These are phyloP conservation scores for Biscogniauxia mediterranea DNA, from an alignment of 2,329 filamentous ascomycete species.

Conservation along the genomic window DNA sequence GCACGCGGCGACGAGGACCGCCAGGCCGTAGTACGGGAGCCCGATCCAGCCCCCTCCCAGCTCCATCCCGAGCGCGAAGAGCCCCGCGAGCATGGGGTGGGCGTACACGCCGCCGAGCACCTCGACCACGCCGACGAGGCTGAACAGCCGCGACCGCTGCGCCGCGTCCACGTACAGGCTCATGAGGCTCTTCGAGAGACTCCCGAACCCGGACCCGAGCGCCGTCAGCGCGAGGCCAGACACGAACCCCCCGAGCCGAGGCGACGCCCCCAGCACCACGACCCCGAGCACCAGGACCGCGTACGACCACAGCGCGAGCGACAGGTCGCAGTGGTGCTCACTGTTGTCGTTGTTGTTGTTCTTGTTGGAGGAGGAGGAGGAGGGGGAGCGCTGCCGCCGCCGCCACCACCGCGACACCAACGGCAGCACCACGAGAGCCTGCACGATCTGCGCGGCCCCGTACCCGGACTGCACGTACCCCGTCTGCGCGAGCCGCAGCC, in stretches of 20 bases:
- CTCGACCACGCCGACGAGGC: slow-evolving; percentile 31
- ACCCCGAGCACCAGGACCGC: slow-evolving; percentile 22
- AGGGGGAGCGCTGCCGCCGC: not conserved
- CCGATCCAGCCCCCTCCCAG: slow-evolving; percentile 30
- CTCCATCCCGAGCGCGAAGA: slow-evolving; percentile 32
- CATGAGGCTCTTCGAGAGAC: slow-evolving; percentile 30
- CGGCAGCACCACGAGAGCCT: slow-evolving; percentile 29
- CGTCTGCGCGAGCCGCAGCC: slow-evolving; percentile 27
- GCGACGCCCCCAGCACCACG: too few species aligned
- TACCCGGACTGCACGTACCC: slow-evolving; percentile 34
- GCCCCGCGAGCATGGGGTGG: slow-evolving; percentile 29
- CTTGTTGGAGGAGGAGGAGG: slow-evolving; percentile 13
- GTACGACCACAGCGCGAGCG: slow-evolving; percentile 28
- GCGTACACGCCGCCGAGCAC: slow-evolving; percentile 30
- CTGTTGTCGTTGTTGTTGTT: slow-evolving; percentile 15
- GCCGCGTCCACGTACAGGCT: slow-evolving; percentile 30
- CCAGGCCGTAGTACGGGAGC: slow-evolving; percentile 30
- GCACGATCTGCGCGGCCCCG: slow-evolving; percentile 27
- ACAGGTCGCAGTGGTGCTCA: slow-evolving; percentile 30
- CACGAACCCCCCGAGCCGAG: slow-evolving; percentile 19
- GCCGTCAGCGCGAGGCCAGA: slow-evolving; percentile 30
- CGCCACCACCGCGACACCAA: slow-evolving; percentile 16
- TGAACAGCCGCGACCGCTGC: slow-evolving; percentile 33
- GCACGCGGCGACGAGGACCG: slow-evolving; percentile 18
- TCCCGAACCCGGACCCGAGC: slow-evolving; percentile 29